Evolutionary conservation across 225 moss, liverwort and hornwort genomes (phyloP).

Genomic region (Physcomitrellopsis africana): DNA sequence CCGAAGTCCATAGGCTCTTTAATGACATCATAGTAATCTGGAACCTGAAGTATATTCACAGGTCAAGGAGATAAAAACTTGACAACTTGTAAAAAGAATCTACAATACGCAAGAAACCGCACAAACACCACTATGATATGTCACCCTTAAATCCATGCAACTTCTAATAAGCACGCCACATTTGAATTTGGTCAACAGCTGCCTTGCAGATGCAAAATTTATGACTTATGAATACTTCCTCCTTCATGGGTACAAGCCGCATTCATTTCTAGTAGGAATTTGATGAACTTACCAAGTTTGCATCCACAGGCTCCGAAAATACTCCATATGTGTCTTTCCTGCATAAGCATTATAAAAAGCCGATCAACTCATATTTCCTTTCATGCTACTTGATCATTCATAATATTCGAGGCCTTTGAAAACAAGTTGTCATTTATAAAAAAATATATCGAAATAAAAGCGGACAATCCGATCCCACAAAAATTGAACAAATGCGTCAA

Average conservation of each 20-base stretch:
- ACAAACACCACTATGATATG: not conserved
- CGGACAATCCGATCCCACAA: not conserved
- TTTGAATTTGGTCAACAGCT: conserved; percentile 5
- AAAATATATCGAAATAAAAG: conserved; percentile 7
- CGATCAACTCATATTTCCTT: not conserved
- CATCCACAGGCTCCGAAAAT: conserved; percentile 96
- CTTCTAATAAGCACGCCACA: not conserved
- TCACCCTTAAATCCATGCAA: not conserved
- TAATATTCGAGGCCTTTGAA: conserved; percentile 12
- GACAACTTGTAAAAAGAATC: conserved; percentile 8
- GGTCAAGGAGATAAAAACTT: conserved; percentile 26
- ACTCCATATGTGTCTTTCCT: conserved; percentile 99
- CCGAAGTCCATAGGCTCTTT: conserved; percentile 99
- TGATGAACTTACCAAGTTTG: conserved; percentile 60
- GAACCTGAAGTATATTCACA: conserved; percentile 63
- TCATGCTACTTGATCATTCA: not conserved
- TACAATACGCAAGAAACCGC: conserved; percentile 20
- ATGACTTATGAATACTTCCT: not conserved
- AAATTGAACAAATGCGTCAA: conserved; percentile 25
- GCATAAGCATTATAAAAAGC: conserved; percentile 26
- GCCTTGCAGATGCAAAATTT: conserved; percentile 3
- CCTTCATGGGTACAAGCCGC: conserved; percentile 13
- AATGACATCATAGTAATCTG: conserved; percentile 98
- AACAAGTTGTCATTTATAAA: conserved; percentile 5
- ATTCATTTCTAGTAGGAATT: not conserved